phyloP scores from a whole-genome alignment of 352 stramenopile genomes.

The Phytophthora quininea region DNA sequence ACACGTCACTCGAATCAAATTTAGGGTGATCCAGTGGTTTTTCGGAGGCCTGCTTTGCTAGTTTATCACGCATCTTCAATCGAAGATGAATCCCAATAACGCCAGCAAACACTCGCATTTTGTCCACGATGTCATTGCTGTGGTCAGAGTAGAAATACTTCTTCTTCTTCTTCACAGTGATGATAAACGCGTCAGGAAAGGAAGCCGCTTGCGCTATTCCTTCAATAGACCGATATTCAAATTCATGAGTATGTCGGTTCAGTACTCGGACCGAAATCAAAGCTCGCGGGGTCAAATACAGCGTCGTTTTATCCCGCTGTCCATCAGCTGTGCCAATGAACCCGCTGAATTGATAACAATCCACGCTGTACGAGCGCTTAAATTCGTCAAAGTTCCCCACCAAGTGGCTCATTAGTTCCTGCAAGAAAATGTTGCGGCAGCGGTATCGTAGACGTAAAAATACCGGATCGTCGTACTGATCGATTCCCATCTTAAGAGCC shows the following conservation, averaged over 20 bases:
- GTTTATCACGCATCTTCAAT: constrained; percentile 38
- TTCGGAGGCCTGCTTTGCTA: constrained; percentile 58
- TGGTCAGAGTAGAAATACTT: constrained; percentile 82
- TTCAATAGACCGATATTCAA: constrained; percentile 72
- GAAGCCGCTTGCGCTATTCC: constrained; percentile 47
- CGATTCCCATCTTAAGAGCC: constrained; percentile 58
- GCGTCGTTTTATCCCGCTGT: constrained; percentile 75
- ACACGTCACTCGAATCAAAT: constrained; percentile 49
- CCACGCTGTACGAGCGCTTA: constrained; percentile 69
- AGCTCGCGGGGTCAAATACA: constrained; percentile 73
- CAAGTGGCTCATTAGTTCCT: constrained; percentile 86
- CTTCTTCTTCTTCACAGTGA: constrained; percentile 65
- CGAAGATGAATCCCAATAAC: constrained; percentile 67
- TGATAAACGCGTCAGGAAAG: constrained; percentile 64
- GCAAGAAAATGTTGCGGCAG: constrained; percentile 78
- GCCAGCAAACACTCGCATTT: constrained; percentile 65
- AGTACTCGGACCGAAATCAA: constrained; percentile 69
- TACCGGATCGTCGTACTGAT: constrained; percentile 66
- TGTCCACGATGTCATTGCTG: constrained; percentile 59
- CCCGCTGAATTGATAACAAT: constrained; percentile 76
- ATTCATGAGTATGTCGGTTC: constrained; percentile 76
- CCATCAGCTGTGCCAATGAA: constrained; percentile 73
- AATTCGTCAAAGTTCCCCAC: constrained; percentile 80
- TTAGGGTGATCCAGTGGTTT: constrained; percentile 41
- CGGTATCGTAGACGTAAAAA: constrained; percentile 78